Evolutionary conservation across 805 yeast species (phyloP), one percentile per base, ranked within the genome.

Genomic region (Yamadazyma insecticola): DNA sequence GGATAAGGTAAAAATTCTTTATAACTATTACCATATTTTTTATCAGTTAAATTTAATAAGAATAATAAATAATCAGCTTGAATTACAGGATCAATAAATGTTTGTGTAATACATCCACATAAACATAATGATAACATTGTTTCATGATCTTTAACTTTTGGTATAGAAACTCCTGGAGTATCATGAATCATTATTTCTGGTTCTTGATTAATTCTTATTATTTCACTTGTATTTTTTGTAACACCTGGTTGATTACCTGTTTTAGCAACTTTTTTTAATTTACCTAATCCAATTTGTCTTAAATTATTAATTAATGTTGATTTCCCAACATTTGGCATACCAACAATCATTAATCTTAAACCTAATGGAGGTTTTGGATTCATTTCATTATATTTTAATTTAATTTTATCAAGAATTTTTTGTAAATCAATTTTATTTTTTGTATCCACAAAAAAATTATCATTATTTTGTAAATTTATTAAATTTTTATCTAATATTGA

Each of bases 301-400:
- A 89, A 58, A 0, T 81, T 67, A 48, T 92, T 92, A 16, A 89
- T 81, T 28, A 92, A 53, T 0, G 96, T 82, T 9, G 95, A 83
- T 55, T 92, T 92, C 0, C 98, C 98, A n/a, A 88, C 95, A 52
- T 92, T 92, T 1, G 98, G 98, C 92, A 92, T 84, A 0, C 98
- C 98, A 5, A 81, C 78, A 26, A 90, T 74, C 65, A 89, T 65
- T 35, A 84, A 55, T 14, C 88, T 58, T 28, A 83, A 61, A 0
- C 97, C 97, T 37, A 88, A 55, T 0, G 97, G 96, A 0, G 96
- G 94, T 1, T 79, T 74, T 0, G 90, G 86, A 13, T 53, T 55
- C 69, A 76, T 62, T 4, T 51, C 40, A 16, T 54, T 40, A 44
- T 72, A 70, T 31, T 60, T 58, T 31, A 69, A 64, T 22, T 63